phyloP scores from a whole-genome alignment of 73 alveolate species.

The Blepharisma stoltei region DNA sequence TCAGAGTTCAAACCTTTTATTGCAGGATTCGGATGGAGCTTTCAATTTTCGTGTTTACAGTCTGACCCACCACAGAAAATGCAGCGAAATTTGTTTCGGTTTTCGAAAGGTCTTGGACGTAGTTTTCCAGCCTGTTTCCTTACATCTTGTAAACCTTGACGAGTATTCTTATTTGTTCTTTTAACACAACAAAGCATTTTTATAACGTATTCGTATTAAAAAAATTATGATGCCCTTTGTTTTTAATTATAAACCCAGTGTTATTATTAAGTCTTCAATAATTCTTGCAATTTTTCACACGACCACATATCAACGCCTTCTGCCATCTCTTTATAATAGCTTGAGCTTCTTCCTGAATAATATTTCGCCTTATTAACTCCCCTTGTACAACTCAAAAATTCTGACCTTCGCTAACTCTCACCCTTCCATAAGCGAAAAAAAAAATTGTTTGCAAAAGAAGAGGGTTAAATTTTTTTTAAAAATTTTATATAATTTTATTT shows the following conservation, averaged over 20 bases:
- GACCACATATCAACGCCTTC: conserved; percentile 12
- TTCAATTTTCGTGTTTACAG: conserved; percentile 45
- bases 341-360: not conserved
- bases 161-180: not conserved
- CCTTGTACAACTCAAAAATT: no score
- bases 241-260: no score
- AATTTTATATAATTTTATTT: no score
- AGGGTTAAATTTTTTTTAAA: no score
- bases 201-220: no score
- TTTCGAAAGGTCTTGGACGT: not conserved
- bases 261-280: not conserved
- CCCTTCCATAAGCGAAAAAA: no score
- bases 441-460: no score
- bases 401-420: no score
- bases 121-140: not conserved
- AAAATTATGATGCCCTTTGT: no score
- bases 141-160: not conserved
- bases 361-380: conserved; percentile 19
- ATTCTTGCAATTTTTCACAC: conserved; percentile 6
- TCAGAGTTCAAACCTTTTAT: conserved; percentile 64
- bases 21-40: conserved; percentile 50
- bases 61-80: conserved; percentile 49
- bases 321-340: conserved; percentile 9
- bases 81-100: conserved; percentile 35
- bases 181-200: no score